phyloP scores from a whole-genome alignment of 768 basidiomycete genomes.

The Amanita thiersii region DNA sequence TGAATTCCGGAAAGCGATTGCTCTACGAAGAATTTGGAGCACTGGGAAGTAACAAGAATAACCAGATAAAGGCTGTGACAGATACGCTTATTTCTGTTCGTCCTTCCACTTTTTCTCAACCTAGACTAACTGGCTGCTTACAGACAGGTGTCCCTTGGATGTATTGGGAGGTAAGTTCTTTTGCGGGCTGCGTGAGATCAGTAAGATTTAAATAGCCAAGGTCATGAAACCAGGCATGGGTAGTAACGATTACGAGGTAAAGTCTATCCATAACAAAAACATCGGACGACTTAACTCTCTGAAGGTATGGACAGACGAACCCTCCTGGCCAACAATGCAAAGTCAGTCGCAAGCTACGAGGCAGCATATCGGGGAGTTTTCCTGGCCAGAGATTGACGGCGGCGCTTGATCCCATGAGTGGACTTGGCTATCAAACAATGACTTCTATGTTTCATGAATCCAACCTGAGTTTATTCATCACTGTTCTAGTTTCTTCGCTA shows the following conservation, averaged over 20 bases:
- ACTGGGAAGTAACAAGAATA: conserved; percentile 28
- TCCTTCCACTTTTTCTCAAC: conserved; percentile 14
- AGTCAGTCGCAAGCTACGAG: conserved; percentile 15
- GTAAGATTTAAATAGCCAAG: conserved; percentile 1
- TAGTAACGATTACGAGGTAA: conserved; percentile 17
- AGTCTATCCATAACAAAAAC: background rate
- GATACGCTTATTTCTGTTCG: conserved; percentile 26
- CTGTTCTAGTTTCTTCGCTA: no score
- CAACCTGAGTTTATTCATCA: no score
- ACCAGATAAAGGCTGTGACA: conserved; percentile 29
- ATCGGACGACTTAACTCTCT: background rate
- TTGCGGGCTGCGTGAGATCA: background rate
- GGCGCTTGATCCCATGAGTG: no score
- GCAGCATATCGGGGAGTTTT: conserved; percentile 15
- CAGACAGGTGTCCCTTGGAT: conserved; percentile 19
- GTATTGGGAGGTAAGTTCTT: conserved; percentile 17
- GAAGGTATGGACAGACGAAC: conserved; percentile 20
- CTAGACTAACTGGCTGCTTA: background rate
- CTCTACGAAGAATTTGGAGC: conserved; percentile 29
- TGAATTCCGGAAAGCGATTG: conserved; percentile 25
- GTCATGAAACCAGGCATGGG: conserved; percentile 16
- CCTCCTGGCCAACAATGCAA: conserved; percentile 16
- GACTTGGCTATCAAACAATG: no score
- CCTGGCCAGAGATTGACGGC: conserved; percentile 19
- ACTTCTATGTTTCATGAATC: no score